A percentile compares a stretch with the other conserved stretches of the same genome.
phyloP scores from a whole-genome alignment of 495 filamentous ascomycete species.

The Neurospora sp. region DNA sequence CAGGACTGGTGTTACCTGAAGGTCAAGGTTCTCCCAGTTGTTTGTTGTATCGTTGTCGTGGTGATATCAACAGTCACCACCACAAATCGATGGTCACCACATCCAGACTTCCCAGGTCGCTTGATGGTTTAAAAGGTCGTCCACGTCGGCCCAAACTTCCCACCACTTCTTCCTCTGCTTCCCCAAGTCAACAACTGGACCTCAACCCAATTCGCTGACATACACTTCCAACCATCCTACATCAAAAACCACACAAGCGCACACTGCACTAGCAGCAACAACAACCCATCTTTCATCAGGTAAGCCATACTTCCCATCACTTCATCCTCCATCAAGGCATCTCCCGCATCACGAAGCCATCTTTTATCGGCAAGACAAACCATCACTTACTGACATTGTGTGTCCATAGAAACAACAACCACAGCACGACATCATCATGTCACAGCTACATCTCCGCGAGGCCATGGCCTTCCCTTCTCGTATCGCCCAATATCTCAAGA shows the following conservation, averaged over 20 bases:
- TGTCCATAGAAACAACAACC: not conserved
- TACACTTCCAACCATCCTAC: not conserved
- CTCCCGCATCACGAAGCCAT: too few species aligned
- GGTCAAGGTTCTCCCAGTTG: not conserved
- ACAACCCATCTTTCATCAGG: not conserved
- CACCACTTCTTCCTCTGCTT: not conserved
- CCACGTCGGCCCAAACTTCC: not conserved
- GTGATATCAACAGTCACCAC: not conserved
- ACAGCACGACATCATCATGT: not conserved
- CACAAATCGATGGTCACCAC: not conserved
- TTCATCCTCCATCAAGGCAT: not conserved
- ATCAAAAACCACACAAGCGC: not conserved
- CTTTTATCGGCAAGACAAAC: too few species aligned
- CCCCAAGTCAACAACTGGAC: not conserved
- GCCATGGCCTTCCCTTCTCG: not conserved
- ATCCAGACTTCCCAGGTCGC: not conserved
- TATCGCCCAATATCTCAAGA: not conserved
- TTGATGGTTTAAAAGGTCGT: not conserved
- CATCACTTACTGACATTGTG: too few species aligned
- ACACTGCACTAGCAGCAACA: not conserved
- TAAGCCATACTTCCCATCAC: not conserved
- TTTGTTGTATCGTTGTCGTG: not conserved
- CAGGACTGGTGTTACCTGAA: not conserved
- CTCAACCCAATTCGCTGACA: not conserved
- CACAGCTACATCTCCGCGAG: not conserved